These are phyloP conservation scores for Hypoxylon subgilvum DNA, from an alignment of 495 filamentous ascomycete genomes.

Conservation along the genomic window DNA sequence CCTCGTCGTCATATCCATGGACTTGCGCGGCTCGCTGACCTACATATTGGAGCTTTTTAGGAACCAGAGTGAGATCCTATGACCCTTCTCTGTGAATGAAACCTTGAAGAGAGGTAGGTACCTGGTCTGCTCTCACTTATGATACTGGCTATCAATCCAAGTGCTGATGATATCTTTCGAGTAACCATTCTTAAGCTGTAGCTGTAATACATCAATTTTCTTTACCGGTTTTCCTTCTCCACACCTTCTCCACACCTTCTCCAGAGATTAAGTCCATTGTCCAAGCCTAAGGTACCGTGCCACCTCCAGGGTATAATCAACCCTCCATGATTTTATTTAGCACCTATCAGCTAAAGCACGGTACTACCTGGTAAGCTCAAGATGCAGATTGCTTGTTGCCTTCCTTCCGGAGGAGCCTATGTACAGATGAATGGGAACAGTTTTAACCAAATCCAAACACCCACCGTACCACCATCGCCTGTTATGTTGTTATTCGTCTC, in stretches of 20 bases:
- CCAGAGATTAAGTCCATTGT: conserved; percentile 32
- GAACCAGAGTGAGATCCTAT: not conserved
- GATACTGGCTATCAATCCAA: too few species aligned
- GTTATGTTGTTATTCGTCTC: conserved; percentile 17
- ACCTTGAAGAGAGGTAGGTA: too few species aligned
- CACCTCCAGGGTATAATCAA: conserved; percentile 21
- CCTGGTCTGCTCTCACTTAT: too few species aligned
- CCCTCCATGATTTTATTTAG: conserved; percentile 13
- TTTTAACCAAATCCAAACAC: conserved; percentile 1
- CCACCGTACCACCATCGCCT: conserved; percentile 23
- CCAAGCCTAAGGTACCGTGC: conserved; percentile 3
- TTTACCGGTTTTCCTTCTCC: conserved; percentile 9
- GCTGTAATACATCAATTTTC: conserved; percentile 13
- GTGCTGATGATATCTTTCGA: too few species aligned
- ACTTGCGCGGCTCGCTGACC: conserved; percentile 1
- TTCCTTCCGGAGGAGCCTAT: conserved; percentile 15
- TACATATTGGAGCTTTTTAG: conserved; percentile 5
- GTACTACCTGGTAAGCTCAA: conserved; percentile 8
- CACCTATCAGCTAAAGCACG: conserved; percentile 2
- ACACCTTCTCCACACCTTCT: conserved; percentile 31
- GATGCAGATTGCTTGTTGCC: too few species aligned
- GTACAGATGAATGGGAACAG: not conserved
- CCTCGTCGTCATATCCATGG: conserved; percentile 6
- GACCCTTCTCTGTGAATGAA: too few species aligned
- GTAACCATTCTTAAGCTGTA: too few species aligned